Conservation (phyloP, 495 filamentous ascomycete genomes). For the Filosporella fistucella region DNA sequence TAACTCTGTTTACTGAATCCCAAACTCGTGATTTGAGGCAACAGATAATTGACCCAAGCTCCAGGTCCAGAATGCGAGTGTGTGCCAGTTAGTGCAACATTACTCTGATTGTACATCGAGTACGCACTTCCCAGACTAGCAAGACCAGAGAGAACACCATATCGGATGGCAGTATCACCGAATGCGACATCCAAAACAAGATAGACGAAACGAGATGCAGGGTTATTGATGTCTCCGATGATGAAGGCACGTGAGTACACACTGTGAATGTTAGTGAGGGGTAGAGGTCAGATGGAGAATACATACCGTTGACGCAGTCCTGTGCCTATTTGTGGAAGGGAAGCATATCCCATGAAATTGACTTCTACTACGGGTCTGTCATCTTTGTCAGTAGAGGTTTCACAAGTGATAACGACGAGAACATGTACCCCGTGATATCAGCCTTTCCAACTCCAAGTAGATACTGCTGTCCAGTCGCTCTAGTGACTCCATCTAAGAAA, state of each 20-base stretch:
- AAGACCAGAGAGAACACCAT: conserved; percentile 77
- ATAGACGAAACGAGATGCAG: conserved; percentile 78
- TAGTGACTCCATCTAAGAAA: too few species aligned
- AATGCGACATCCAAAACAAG: conserved; percentile 76
- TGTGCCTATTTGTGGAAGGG: conserved; percentile 25
- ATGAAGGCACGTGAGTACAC: conserved; percentile 90
- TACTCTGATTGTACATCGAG: conserved; percentile 63
- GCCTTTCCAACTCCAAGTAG: conserved; percentile 87
- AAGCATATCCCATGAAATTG: conserved; percentile 35
- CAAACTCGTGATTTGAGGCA: conserved; percentile 85
- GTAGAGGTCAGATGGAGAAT: conserved; percentile 75
- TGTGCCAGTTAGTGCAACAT: conserved; percentile 86
- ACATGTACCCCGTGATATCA: conserved; percentile 77
- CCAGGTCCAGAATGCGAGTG: conserved; percentile 92
- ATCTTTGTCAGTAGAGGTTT: background rate
- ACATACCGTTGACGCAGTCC: conserved; percentile 47
- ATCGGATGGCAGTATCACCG: conserved; percentile 84
- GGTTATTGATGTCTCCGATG: conserved; percentile 64
- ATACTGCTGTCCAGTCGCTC: conserved; percentile 39
- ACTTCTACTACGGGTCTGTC: conserved; percentile 47
- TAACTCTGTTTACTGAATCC: conserved; percentile 88
- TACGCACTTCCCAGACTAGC: conserved; percentile 47
- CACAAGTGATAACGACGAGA: background rate
- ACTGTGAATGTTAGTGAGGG: conserved; percentile 69
- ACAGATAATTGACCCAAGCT: conserved; percentile 92